Conservation (phyloP, 139 green algal genomes). For the Choricystis sp. region DNA sequence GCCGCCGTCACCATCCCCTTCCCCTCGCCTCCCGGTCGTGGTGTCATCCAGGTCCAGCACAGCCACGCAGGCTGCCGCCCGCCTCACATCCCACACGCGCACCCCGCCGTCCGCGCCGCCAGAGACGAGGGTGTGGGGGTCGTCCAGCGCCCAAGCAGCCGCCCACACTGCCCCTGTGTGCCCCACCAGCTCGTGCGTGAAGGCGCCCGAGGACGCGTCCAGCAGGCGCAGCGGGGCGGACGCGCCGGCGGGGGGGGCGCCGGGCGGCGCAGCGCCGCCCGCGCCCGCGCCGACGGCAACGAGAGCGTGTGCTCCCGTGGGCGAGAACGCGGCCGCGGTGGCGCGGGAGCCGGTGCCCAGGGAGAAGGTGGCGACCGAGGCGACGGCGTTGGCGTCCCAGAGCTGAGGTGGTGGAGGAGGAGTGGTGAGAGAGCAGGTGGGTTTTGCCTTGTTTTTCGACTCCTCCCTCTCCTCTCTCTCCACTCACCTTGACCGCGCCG, state of each 20-base stretch:
- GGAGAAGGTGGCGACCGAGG: not conserved
- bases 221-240: conserved; percentile 2
- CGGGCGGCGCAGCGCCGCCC: no score
- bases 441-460: no score
- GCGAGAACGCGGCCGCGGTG: not conserved
- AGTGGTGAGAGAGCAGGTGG: not conserved
- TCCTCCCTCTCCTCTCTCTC: not conserved
- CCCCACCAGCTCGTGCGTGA: conserved; percentile 36
- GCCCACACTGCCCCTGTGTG: conserved; percentile 17
- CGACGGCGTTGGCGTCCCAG: not conserved
- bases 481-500: conserved; percentile 30
- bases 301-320: not conserved
- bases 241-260: not conserved
- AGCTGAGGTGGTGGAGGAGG: not conserved
- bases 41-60: not conserved
- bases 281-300: not conserved
- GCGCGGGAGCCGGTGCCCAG: not conserved
- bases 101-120: conserved; percentile 21
- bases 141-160: not conserved
- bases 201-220: conserved; percentile 15
- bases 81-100: not conserved
- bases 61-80: not conserved
- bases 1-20: not conserved
- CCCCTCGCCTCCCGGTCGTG: not conserved
- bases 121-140: not conserved